Conservation (phyloP, 2,329 filamentous ascomycete genomes). For the Venturiaceae sp. region DNA sequence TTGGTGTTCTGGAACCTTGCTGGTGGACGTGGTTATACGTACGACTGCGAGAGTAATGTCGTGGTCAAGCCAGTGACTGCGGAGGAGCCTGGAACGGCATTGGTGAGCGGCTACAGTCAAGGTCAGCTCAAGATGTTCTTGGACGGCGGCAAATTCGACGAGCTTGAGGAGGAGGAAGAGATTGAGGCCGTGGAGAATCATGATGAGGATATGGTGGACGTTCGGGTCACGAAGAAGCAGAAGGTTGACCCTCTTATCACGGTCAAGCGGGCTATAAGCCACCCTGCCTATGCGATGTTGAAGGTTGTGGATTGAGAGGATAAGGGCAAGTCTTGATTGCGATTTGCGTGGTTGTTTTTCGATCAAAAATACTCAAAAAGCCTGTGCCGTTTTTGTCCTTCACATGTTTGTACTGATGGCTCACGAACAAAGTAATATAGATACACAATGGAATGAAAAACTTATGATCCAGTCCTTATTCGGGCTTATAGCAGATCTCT, state of each 20-base stretch:
- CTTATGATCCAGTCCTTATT: no score
- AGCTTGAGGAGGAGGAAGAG: conserved; percentile 28
- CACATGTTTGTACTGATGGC: no score
- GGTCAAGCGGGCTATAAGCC: conserved; percentile 41
- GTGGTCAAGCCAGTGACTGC: conserved; percentile 41
- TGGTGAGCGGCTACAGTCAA: conserved; percentile 50
- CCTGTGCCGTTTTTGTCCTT: no score
- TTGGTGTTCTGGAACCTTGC: conserved; percentile 54
- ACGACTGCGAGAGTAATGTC: conserved; percentile 9
- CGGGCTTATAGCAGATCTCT: no score
- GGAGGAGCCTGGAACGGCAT: conserved; percentile 33
- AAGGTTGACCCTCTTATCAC: conserved; percentile 34
- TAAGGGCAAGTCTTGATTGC: no score
- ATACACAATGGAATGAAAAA: no score
- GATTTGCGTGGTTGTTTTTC: no score
- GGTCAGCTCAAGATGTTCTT: conserved; percentile 49
- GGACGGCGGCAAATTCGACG: conserved; percentile 36
- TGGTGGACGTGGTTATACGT: conserved; percentile 21
- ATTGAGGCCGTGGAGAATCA: conserved; percentile 24
- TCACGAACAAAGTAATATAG: no score
- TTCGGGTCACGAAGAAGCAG: conserved; percentile 23
- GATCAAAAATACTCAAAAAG: no score
- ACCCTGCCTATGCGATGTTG: conserved; percentile 47
- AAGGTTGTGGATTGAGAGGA: conserved; percentile 44
- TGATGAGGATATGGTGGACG: conserved; percentile 16